These are phyloP conservation scores for Eremothecium sinecaudum DNA, from an alignment of 1,139 yeast species.

Conservation along the genomic window DNA sequence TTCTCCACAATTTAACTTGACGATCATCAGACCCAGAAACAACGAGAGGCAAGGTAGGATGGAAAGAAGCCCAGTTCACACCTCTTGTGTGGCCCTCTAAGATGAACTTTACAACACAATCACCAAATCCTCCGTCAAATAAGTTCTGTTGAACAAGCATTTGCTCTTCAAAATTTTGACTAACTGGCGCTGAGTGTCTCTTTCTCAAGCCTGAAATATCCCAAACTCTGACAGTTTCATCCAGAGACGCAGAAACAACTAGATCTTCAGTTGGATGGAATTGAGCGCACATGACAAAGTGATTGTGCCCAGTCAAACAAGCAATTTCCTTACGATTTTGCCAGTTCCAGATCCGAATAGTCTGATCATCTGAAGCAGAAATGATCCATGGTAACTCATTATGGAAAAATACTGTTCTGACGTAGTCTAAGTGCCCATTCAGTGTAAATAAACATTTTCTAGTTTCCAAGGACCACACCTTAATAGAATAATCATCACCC, in stretches of 20 bases:
- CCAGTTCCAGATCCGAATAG: conserved; percentile 99
- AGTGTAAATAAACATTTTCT: conserved; percentile 87
- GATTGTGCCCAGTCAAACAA: conserved; percentile 95
- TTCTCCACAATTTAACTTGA: conserved; percentile 91
- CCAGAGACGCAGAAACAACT: conserved; percentile 90
- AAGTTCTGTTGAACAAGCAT: conserved; percentile 56
- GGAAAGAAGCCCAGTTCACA: conserved; percentile 97
- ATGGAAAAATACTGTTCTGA: conserved; percentile 91
- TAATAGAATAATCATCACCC: conserved; percentile 91
- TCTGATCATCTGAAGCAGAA: conserved; percentile 95
- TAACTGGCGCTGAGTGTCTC: conserved; percentile 79
- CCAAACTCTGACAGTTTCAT: conserved; percentile 99
- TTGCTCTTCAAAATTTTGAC: conserved; percentile 57
- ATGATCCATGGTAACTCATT: conserved; percentile 96
- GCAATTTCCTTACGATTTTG: conserved; percentile 97
- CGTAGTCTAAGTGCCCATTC: conserved; percentile 89
- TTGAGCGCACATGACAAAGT: conserved; percentile 96
- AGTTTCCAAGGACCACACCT: conserved; percentile 92
- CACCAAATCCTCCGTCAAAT: conserved; percentile 91
- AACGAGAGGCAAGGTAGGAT: conserved; percentile 89
- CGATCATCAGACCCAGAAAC: conserved; percentile 97
- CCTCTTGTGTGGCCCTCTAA: conserved; percentile 98
- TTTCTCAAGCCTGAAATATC: conserved; percentile 92
- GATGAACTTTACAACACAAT: conserved; percentile 90
- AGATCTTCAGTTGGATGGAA: conserved; percentile 95